These are phyloP conservation scores for Globisporangium barbulae DNA, from an alignment of 352 stramenopile genomes.

Conservation along the genomic window DNA sequence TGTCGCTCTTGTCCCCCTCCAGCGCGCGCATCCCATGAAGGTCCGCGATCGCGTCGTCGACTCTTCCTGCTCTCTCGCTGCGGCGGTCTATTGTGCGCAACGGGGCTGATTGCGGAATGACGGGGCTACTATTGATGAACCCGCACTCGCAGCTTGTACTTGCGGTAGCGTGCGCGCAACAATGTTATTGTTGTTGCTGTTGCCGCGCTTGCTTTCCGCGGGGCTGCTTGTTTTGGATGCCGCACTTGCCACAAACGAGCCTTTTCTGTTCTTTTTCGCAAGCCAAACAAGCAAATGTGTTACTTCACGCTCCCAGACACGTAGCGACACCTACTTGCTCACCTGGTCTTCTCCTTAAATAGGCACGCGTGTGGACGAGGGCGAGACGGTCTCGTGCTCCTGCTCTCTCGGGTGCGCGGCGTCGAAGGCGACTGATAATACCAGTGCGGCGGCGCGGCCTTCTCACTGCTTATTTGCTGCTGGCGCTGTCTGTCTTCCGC, in stretches of 20 bases:
- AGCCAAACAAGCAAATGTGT: conserved; percentile 5
- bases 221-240: not conserved
- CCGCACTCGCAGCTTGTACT: not conserved
- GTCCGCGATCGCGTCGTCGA: conserved; percentile 5
- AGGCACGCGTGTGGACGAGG: not conserved
- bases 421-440: not conserved
- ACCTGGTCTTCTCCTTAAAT: not conserved
- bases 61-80: not conserved
- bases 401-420: not conserved
- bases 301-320: not conserved
- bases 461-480: not conserved
- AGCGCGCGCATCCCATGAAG: conserved; percentile 50
- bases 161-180: not conserved
- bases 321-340: not conserved
- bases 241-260: conserved; percentile 6
- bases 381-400: not conserved
- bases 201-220: not conserved
- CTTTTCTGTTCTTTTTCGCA: not conserved
- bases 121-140: not conserved
- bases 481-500: not conserved
- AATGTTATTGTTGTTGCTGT: not conserved
- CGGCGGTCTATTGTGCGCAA: conserved; percentile 1
- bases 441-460: not conserved
- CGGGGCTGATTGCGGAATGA: not conserved
- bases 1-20: conserved; percentile 24